Percentiles rank a stretch among this genome's conserved stretches.
Conservation (phyloP, 495 filamentous ascomycete species). For the Podospora conica region DNA sequence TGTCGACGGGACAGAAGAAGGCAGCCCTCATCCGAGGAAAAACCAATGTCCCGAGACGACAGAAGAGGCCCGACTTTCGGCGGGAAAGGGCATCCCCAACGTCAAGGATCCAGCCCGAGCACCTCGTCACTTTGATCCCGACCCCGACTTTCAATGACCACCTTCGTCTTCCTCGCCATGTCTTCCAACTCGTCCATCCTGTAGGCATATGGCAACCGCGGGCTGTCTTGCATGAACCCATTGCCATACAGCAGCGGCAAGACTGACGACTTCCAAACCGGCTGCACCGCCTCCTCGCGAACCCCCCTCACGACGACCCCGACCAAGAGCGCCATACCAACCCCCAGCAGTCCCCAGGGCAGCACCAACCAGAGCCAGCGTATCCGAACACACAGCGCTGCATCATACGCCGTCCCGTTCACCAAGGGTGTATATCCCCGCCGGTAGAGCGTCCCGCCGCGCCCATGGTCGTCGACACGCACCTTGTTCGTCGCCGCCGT, state of each 20-base stretch:
- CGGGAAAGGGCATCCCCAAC: too few species aligned
- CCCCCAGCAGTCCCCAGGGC: neutral
- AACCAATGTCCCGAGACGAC: neutral
- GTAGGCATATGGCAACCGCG: neutral
- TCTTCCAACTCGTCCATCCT: neutral
- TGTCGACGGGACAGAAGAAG: neutral
- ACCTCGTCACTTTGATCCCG: too few species aligned
- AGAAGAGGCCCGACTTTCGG: too few species aligned
- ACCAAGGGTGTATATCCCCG: neutral
- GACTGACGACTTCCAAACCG: neutral
- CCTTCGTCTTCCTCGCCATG: neutral
- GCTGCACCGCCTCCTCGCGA: neutral
- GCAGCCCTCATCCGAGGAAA: neutral
- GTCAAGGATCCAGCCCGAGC: too few species aligned
- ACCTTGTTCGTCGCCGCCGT: neutral
- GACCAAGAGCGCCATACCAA: neutral
- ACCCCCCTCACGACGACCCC: neutral
- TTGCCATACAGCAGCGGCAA: slow-evolving; percentile 4
- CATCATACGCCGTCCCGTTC: neutral
- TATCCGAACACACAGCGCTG: neutral
- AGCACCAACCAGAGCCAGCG: neutral
- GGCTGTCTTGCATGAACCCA: neutral
- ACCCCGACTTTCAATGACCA: neutral
- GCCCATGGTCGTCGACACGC: neutral
- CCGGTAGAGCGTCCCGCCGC: neutral